Evolutionary conservation across 2,329 filamentous ascomycete genomes (phyloP), one percentile per base, ranked within the genome.

Genomic region (Aspergillus ochraceoroseus): DNA sequence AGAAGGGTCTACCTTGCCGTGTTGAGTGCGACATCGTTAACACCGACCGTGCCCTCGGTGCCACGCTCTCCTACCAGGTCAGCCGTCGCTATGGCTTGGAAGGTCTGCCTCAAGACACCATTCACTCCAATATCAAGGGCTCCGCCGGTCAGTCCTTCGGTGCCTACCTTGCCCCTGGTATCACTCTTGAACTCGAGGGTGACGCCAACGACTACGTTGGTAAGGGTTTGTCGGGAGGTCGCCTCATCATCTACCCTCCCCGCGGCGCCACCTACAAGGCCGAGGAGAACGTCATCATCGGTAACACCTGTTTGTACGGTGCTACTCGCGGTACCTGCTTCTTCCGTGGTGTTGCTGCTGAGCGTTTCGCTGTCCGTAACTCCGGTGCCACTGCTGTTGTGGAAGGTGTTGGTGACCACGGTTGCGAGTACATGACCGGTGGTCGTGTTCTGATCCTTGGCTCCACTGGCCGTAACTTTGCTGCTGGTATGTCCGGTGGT

Each of bases 401-500:
- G 48, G 90, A 96, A 69, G 90, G 90, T 70, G 79, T 94, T 51
- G 90, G 90, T 74, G 90, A 96, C 66, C 90, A 96, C 64, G 86
- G 87, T 48, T 95, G 89, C 63, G 90, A 96, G 75, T 96, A 96
- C 77, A 96, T 96, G 90, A 95, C 90, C 58, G 90, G 90, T 63
- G 90, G 90, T 62, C 87, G 89, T 61, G 76, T 95, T 35, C 72
- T 96, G 50, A 77, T 94, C 58, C 77, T 96, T 32, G 90, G 90
- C 43, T 80, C 79, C 57, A 95, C 88, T 61, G 90, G 90, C 31
- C 89, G 90, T 56, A 96, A 96, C 75, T 96, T 96, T 61, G 90
- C 89, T 56, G 90, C 90, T 47, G 90, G 90, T 75, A 96, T 96
- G 90, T 95, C 89, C 59, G 90, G 90, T 61, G 90, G 90, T 74